A percentile compares a stretch with the other conserved stretches of the same genome.
phyloP scores from a whole-genome alignment of 148 eudicot genomes.

The Vaccinium myrtillus region DNA sequence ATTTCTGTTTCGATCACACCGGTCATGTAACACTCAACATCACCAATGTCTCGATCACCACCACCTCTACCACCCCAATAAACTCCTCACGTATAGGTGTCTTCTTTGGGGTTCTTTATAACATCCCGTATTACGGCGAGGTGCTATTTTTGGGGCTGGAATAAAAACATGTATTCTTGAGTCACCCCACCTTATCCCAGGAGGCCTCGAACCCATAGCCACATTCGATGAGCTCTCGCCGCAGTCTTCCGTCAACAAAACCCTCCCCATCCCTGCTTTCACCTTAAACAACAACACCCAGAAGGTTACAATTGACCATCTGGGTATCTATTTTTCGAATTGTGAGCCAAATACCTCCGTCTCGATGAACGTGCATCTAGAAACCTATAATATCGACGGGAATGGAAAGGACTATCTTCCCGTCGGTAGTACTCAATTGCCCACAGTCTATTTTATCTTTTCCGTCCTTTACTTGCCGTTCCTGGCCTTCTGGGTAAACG shows the following conservation, averaged over 20 bases:
- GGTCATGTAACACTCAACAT: neutral
- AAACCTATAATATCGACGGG: neutral
- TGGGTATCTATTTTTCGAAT: no score
- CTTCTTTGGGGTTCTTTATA: neutral
- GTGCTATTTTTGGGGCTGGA: neutral
- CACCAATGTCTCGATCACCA: neutral
- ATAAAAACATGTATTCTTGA: neutral
- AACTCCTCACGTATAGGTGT: neutral
- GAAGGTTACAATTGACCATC: neutral
- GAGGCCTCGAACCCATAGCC: neutral
- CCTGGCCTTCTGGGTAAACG: no score
- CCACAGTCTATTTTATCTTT: neutral
- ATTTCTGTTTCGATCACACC: neutral
- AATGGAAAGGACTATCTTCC: neutral
- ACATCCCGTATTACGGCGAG: neutral
- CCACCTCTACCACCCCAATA: neutral
- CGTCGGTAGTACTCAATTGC: neutral
- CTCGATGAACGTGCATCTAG: neutral
- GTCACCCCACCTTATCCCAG: neutral
- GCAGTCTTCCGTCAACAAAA: neutral
- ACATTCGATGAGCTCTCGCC: neutral
- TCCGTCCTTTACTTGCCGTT: no score
- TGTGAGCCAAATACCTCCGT: neutral
- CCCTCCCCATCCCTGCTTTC: neutral
- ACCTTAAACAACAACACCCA: no score